Conservation (phyloP, 805 yeast species). For the Suhomyces vadensis region DNA sequence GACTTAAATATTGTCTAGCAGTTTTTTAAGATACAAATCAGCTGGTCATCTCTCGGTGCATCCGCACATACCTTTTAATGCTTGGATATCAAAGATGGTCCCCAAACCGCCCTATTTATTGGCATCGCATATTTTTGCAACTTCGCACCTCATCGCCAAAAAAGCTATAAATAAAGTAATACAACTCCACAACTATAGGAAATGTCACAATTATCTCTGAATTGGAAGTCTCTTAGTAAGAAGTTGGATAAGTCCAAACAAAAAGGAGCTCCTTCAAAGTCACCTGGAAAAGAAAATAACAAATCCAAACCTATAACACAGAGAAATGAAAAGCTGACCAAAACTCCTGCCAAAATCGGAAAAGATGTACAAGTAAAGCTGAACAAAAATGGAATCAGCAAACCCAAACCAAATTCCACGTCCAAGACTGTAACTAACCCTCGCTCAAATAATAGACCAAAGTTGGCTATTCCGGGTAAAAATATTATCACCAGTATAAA, state of each 20-base stretch:
- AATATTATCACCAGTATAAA: neutral
- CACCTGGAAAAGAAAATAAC: neutral
- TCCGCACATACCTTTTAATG: neutral
- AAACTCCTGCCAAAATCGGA: neutral
- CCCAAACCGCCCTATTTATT: neutral
- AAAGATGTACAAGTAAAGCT: neutral
- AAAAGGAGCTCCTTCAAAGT: neutral
- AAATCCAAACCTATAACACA: neutral
- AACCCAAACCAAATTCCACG: neutral
- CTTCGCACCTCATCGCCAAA: constrained; percentile 4
- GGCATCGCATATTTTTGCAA: neutral
- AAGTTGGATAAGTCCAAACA: constrained; percentile 8
- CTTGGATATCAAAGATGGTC: too few species aligned
- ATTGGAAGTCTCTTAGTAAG: constrained; percentile 22
- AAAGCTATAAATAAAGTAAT: neutral
- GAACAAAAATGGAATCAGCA: neutral
- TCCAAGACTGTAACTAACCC: neutral
- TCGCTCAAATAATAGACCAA: neutral
- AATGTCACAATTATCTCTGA: constrained; percentile 20
- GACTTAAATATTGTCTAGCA: too few species aligned
- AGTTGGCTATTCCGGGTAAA: neutral
- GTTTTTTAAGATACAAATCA: too few species aligned
- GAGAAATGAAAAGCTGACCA: neutral
- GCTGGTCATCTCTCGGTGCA: too few species aligned
- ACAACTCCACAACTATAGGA: neutral